Evolutionary conservation across 2,329 filamentous ascomycete species (phyloP).

Genomic region (Fusarium xylarioides): DNA sequence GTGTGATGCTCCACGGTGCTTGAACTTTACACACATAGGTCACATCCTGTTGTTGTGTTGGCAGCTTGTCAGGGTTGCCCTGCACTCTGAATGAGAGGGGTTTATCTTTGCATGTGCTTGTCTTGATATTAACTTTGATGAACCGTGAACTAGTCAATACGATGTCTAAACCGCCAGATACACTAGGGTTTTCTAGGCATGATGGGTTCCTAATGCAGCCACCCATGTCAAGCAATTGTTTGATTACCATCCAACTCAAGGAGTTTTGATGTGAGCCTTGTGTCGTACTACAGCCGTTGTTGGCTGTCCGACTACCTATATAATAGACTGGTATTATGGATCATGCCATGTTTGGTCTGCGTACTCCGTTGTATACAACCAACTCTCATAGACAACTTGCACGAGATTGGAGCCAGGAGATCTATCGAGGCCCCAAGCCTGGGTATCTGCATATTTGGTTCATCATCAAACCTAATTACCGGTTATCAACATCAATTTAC

Average conservation of each 20-base stretch:
- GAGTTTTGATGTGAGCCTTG: background rate
- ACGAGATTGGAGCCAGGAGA: background rate
- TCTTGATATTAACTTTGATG: conserved; percentile 5
- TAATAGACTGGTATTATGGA: background rate
- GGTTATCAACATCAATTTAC: conserved; percentile 11
- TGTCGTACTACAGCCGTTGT: conserved; percentile 1
- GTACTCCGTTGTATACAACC: conserved; percentile 3
- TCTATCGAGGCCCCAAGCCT: background rate
- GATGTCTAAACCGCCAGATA: conserved; percentile 31
- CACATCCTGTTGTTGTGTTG: conserved; percentile 17
- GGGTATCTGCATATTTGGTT: conserved; percentile 17
- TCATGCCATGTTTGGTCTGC: conserved; percentile 1
- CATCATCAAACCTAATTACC: conserved; percentile 2
- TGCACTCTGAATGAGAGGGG: conserved; percentile 14
- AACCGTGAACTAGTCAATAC: conserved; percentile 21
- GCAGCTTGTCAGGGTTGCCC: conserved; percentile 25
- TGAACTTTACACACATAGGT: conserved; percentile 34
- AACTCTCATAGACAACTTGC: conserved; percentile 13
- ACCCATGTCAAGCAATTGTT: conserved; percentile 14
- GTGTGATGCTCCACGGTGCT: conserved; percentile 32
- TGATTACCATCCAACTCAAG: conserved; percentile 1
- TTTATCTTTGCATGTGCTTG: conserved; percentile 31
- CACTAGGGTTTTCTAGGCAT: conserved; percentile 9
- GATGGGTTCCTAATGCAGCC: conserved; percentile 1
- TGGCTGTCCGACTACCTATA: background rate